phyloP scores from a whole-genome alignment of 1,139 yeast species.

The Protomyces macrosporus region DNA sequence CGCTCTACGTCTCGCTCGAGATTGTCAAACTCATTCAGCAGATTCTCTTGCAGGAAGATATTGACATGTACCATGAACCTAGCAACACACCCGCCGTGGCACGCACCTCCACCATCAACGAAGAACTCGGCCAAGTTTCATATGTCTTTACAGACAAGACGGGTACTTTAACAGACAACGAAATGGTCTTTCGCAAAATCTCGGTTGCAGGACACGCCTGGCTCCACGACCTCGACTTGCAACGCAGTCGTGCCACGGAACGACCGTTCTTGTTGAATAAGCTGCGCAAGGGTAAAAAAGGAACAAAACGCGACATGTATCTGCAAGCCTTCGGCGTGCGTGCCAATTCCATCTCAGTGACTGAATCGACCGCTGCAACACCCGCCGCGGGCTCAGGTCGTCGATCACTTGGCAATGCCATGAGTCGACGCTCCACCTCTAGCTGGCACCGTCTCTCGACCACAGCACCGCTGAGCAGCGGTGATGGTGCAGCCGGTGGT shows the following conservation, averaged over 20 bases:
- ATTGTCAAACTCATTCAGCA: conserved; percentile 85
- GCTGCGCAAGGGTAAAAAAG: not conserved
- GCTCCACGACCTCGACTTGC: conserved; percentile 68
- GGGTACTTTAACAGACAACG: conserved; percentile 89
- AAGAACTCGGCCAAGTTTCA: conserved; percentile 94
- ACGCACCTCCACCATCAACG: conserved; percentile 89
- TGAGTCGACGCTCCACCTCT: not conserved
- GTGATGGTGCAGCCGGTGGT: not conserved
- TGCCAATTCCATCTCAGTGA: not conserved
- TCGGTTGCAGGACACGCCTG: conserved; percentile 84
- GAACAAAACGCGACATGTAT: not conserved
- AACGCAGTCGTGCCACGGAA: conserved; percentile 35
- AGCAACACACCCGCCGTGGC: conserved; percentile 91
- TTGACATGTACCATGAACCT: conserved; percentile 85
- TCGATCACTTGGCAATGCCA: not conserved
- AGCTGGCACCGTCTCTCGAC: not conserved
- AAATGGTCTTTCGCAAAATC: conserved; percentile 79
- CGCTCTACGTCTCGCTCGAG: conserved; percentile 94
- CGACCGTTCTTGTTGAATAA: conserved; percentile 16
- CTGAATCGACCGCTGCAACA: not conserved
- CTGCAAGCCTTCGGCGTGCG: not conserved
- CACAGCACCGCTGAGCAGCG: not conserved
- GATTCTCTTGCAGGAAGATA: conserved; percentile 73
- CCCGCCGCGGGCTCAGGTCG: not conserved
- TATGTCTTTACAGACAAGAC: conserved; percentile 94